Evolutionary conservation across 768 basidiomycete species (phyloP), one percentile per base, ranked within the genome.

Genomic region (Crassisporium funariophilum): DNA sequence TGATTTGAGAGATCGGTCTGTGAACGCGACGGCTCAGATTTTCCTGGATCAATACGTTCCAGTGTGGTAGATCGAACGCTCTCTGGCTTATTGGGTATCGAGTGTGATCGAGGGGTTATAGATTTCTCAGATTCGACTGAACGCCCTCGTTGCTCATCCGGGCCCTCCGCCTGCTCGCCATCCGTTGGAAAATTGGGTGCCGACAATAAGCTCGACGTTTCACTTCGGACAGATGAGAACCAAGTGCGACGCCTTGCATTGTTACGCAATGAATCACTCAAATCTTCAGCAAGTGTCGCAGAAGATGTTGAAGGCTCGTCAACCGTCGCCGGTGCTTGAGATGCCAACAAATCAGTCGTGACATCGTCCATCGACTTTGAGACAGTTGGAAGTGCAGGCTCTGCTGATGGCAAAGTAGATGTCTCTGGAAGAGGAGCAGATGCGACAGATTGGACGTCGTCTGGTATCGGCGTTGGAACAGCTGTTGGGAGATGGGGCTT

Each of bases 221-320:
- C 73, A 31, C 63, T 75, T 19, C 64, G 62, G n/a, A 73, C 62
- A 24, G 57, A 51, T 2, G 75, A 68, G 52, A 86, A 84, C 83
- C 83, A 85, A 13, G 77, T 82, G 9, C 72, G 73, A 20, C 76
- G 74, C n/a, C 77, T 75, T 38, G 65, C 65, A 12, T 64, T 63
- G 11, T 65, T 49, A 13, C 62, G 59, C 4, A 70, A 56, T 0
- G 55, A 35, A 21, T 55, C 47, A 19, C 36, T 20, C 4, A 34
- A 13, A 21, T 53, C 51, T 15, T 64, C 61, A 19, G 61, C 59
- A n/a, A 45, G 10, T 9, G 41, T 21, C 12, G 37, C 23, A 25
- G 39, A 34, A 15, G 25, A 29, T 22, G 35, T 19, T 12, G 23
- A 27, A 21, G 45, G 38, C 16, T 44, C 37, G 7, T 49, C 48